Conservation (phyloP, 208 protist species). For the Acanthamoeba royreba region DNA sequence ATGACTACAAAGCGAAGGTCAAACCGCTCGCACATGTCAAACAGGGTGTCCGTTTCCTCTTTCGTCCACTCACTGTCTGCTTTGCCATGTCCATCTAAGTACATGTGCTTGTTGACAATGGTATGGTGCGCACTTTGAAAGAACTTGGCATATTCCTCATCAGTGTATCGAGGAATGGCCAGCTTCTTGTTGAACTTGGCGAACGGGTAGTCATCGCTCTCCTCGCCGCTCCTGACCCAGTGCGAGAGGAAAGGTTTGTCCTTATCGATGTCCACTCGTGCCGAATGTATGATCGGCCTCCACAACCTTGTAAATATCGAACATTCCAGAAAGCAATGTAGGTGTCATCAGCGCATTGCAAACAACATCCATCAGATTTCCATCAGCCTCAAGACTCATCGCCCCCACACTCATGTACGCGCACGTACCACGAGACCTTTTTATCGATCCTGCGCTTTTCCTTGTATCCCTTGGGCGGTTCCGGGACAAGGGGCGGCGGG, state of each 20-base stretch:
- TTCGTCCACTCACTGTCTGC: conserved; percentile 9
- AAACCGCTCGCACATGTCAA: conserved; percentile 47
- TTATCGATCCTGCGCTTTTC: conserved; percentile 23
- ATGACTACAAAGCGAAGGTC: conserved; percentile 52
- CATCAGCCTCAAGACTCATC: no score
- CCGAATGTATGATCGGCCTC: not conserved
- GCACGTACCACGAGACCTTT: not conserved
- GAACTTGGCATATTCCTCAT: conserved; percentile 33
- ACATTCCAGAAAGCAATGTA: no score
- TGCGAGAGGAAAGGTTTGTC: conserved; percentile 4
- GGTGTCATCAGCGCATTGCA: no score
- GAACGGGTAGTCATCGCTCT: conserved; percentile 2
- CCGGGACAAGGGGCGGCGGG: not conserved
- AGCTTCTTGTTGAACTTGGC: conserved; percentile 52
- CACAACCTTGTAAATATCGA: no score
- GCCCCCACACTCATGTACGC: not conserved
- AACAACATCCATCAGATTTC: no score
- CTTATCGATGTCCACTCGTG: not conserved
- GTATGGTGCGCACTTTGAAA: not conserved
- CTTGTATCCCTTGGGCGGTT: not conserved
- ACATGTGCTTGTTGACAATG: not conserved
- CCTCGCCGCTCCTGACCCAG: conserved; percentile 13
- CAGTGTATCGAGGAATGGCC: conserved; percentile 5
- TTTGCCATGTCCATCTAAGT: not conserved
- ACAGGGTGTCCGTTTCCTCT: conserved; percentile 38